Evolutionary conservation across 495 filamentous ascomycete genomes (phyloP), one percentile per base, ranked within the genome.

Genomic region (Penicillium fimorum): DNA sequence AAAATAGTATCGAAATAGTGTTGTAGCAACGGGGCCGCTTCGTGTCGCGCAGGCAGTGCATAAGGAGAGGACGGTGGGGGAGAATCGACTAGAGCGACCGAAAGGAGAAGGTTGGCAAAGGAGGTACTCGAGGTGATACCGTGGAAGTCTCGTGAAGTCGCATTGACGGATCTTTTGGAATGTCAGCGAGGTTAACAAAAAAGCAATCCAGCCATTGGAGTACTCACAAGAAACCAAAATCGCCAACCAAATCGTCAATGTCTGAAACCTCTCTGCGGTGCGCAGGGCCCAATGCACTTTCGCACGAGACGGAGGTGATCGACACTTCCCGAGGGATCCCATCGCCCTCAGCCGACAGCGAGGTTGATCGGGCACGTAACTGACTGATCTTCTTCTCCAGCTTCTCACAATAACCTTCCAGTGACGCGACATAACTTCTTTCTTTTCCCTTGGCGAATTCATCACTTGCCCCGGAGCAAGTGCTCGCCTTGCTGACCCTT

Each of bases 381-480:
- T 87, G 86, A 27, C 75, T 70, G 40, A 93, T 76, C 58, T 81
- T 79, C 67, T 82, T 87, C 68, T 94, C 88, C 13, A 97, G 82
- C 72, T 85, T 90, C 66, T 96, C 92, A 58, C 93, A 85, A 50
- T 88, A 87, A 5, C 88, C 84, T 70, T 97, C 93, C 24, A 97
- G 79, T 2, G 92, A 93, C 7, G 92, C 91, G 29, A 96, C 91
- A 75, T 96, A 97, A 69, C 91, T 96, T 62, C 92, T 80, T 67
- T 97, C 93, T 72, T 96, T 96, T 25, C 93, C 93, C 54, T 88
- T 83, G 13, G 92, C 91, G 70, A 96, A 96, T 70, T 96, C 89
- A 65, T 96, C 93, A 56, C 90, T 96, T 2, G 92, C 90, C 37
- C 90, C 89, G n/a, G 91, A 93, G 68, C 93, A 97, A 58, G 90